Evolutionary conservation across 2,329 filamentous ascomycete genomes (phyloP).

Genomic region (Aspergillus hortae): DNA sequence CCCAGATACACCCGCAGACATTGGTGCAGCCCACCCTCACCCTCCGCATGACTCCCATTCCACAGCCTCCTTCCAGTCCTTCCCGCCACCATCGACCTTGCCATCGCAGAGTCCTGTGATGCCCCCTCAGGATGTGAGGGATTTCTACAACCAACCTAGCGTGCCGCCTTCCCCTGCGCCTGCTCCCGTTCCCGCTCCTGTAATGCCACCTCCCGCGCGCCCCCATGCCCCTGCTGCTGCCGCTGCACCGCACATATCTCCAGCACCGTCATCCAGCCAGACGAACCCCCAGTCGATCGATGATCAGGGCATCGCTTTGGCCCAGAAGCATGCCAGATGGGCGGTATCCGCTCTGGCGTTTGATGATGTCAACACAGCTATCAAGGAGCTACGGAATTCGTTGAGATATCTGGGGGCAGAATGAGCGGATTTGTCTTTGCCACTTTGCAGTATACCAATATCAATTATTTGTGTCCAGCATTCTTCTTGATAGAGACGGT

Average conservation of each 20-base stretch:
- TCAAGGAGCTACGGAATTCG: slow-evolving; percentile 76
- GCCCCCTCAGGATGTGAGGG: slow-evolving; percentile 17
- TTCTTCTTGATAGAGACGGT: no score
- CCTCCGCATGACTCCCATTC: slow-evolving; percentile 13
- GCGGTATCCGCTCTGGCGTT: slow-evolving; percentile 96
- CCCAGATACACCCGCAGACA: slow-evolving; percentile 29
- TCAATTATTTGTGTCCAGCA: no score
- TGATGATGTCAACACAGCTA: slow-evolving; percentile 86
- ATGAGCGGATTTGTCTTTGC: slow-evolving; percentile 27
- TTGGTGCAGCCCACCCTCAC: slow-evolving; percentile 11
- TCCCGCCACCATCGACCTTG: slow-evolving; percentile 36
- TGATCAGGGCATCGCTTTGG: slow-evolving; percentile 72
- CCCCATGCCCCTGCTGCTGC: slow-evolving; percentile 19
- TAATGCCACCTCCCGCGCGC: slow-evolving; percentile 15
- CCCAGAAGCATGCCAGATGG: slow-evolving; percentile 96
- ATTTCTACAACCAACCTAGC: slow-evolving; percentile 20
- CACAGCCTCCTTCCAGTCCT: slow-evolving; percentile 33
- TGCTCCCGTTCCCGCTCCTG: slow-evolving; percentile 21
- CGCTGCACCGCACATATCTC: slow-evolving; percentile 16
- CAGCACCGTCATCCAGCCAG: slow-evolving; percentile 18
- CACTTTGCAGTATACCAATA: not conserved
- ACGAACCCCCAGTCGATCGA: slow-evolving; percentile 41
- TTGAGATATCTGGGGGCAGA: slow-evolving; percentile 65
- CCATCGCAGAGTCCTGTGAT: slow-evolving; percentile 20
- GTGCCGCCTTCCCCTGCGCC: slow-evolving; percentile 15